phyloP scores from a whole-genome alignment of 1,284 basidiomycete species.

The Moniliella sp. region DNA sequence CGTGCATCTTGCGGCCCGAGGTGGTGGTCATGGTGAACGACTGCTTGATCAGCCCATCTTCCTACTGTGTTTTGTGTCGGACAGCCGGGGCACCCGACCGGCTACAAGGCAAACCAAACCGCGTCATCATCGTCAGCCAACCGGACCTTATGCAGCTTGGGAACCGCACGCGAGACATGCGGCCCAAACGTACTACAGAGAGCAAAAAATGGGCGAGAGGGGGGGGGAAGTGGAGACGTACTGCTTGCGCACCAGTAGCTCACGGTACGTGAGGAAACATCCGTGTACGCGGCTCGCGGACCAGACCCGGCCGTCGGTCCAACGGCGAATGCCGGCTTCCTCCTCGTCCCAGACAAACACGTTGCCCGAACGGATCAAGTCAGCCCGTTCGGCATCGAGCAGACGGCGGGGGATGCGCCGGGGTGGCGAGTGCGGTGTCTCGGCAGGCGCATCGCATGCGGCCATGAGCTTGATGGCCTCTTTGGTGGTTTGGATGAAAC shows the following conservation, averaged over 20 bases:
- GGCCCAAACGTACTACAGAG: too few relatives aligned
- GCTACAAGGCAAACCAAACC: too few relatives aligned
- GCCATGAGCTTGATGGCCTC: conserved; percentile 29
- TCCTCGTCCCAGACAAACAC: conserved; percentile 33
- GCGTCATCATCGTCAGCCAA: too few relatives aligned
- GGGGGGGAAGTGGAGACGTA: too few relatives aligned
- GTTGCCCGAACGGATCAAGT: conserved; percentile 19
- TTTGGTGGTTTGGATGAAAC: conserved; percentile 25
- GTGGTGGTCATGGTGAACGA: conserved; percentile 30
- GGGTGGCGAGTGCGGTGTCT: conserved; percentile 5
- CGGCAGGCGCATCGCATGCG: conserved; percentile 20
- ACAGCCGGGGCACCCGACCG: too few relatives aligned
- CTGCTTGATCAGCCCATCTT: conserved; percentile 32
- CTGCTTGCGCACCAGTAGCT: conserved; percentile 30
- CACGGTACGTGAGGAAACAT: conserved; percentile 37
- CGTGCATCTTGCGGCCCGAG: conserved; percentile 28
- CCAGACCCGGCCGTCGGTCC: conserved; percentile 39
- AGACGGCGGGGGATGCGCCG: conserved; percentile 22
- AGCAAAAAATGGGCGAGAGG: too few relatives aligned
- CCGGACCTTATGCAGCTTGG: too few relatives aligned
- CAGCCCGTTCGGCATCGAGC: conserved; percentile 24
- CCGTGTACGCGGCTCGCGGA: conserved; percentile 38
- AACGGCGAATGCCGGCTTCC: conserved; percentile 36
- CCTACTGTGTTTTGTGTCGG: too few relatives aligned
- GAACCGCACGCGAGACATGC: too few relatives aligned